Evolutionary conservation across 768 basidiomycete species (phyloP), one percentile per base, ranked within the genome.

Genomic region (Hemileccinum impolitum): DNA sequence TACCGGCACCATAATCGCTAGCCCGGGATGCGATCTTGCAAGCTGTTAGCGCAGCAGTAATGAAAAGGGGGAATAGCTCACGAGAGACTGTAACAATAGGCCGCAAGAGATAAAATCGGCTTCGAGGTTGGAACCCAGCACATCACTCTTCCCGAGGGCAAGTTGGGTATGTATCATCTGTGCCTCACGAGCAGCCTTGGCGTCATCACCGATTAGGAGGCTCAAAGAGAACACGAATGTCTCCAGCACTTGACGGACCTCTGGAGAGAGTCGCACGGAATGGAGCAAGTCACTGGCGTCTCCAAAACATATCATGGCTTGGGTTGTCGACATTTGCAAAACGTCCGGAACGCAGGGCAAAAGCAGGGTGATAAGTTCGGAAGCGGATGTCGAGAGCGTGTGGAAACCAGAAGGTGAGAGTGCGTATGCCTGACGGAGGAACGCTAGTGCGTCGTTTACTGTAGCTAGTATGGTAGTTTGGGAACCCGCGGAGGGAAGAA

Each of bases 91-190:
- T 32, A 88, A 62, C 15, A 84, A 51, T 11, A 90, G 69, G 31
- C 83, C 75, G 37, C 84, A 79, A 1, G 82, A 81, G 39, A 84
- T 69, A 17, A 81, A 76, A 57, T 90, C 87, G 12, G 79, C 76
- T 54, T 83, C 80, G 1, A 84, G 81, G 55, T 73, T 79, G 18
- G 82, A 70, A 11, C 77, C 79, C 26, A 79, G 59, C 43, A 78
- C 68, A 48, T 84, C 81, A 13, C 72, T 75, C 61, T 82, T 87
- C 17, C 78, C 79, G 26, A 82, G 62, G 10, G 75, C 70, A 45
- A 82, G 61, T 49, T 84, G 85, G 34, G 82, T 78, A 45, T 87
- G 85, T 70, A 86, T 78, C 66, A 86, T 75, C 50, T 87, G 84
- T 14, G 83, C 80, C 66, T 89, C 85, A 48, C 79, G 72, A n/a